phyloP scores from a whole-genome alignment of 768 basidiomycete species.

The Hypsizygus marmoreus region DNA sequence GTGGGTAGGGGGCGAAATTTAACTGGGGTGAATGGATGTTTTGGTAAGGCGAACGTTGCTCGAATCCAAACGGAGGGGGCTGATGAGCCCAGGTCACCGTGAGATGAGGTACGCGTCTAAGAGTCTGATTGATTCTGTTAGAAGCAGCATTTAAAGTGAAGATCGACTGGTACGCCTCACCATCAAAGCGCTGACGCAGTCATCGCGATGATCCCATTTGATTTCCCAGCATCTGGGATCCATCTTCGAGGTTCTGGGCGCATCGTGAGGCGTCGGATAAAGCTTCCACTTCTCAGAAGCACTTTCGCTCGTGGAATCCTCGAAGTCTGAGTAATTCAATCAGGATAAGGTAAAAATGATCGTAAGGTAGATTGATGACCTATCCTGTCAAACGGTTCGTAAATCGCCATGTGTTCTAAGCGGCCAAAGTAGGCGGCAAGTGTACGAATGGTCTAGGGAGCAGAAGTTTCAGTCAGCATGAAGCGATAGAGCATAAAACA shows the following conservation, averaged over 20 bases:
- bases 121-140: conserved; percentile 45
- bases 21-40: conserved; percentile 14
- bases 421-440: conserved; percentile 64
- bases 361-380: conserved; percentile 16
- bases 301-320: conserved; percentile 3
- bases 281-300: conserved; percentile 18
- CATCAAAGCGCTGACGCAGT: conserved; percentile 72
- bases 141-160: conserved; percentile 3
- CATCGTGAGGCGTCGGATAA: conserved; percentile 58
- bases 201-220: conserved; percentile 78
- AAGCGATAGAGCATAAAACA: neutral
- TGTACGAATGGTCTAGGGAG: conserved; percentile 47
- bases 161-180: conserved; percentile 35
- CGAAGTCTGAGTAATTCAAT: neutral
- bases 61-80: conserved; percentile 26
- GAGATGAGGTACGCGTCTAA: conserved; percentile 69
- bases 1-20: conserved; percentile 28
- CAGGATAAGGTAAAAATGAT: neutral
- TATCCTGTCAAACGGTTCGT: conserved; percentile 16
- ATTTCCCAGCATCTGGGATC: conserved; percentile 68
- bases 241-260: conserved; percentile 57
- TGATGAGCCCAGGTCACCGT: conserved; percentile 84
- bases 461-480: neutral
- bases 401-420: conserved; percentile 55
- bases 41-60: conserved; percentile 17